Percentiles rank a stretch among this genome's conserved stretches.
Conservation (phyloP, 805 yeast species). For the Candida broadrunensis region DNA sequence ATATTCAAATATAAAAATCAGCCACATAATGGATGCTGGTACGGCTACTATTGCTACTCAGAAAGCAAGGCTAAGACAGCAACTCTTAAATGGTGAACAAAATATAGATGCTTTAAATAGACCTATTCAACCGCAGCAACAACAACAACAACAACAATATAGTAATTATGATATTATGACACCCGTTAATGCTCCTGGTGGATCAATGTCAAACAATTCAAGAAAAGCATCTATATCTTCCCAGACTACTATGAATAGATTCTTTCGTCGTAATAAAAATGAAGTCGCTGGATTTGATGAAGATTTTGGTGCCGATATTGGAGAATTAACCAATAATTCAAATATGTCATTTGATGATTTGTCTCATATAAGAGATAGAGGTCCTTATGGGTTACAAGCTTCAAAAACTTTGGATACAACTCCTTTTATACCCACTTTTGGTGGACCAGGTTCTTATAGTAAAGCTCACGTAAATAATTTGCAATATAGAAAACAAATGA, state of each 20-base stretch:
- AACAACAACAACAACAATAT: constrained; percentile 7
- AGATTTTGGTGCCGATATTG: constrained; percentile 23
- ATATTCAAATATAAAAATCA: too few relatives aligned
- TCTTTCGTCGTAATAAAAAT: constrained; percentile 40
- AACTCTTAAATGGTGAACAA: constrained; percentile 29
- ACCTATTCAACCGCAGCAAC: constrained; percentile 11
- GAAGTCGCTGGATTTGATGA: constrained; percentile 15
- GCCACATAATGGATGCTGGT: constrained; percentile 22
- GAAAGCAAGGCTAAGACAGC: constrained; percentile 29
- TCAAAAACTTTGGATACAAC: constrained; percentile 49
- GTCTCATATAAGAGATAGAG: constrained; percentile 60
- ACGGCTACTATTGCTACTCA: constrained; percentile 12
- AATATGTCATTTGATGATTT: constrained; percentile 62
- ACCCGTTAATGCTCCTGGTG: constrained; percentile 13
- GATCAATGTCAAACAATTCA: constrained; percentile 9
- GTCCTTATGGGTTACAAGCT: constrained; percentile 54
- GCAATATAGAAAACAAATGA: constrained; percentile 68
- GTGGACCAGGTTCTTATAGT: constrained; percentile 25
- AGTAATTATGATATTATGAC: constrained; percentile 26
- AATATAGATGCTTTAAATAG: constrained; percentile 19
- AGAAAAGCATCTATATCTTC: constrained; percentile 40
- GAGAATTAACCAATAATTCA: constrained; percentile 35
- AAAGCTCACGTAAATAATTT: constrained; percentile 41
- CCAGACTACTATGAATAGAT: constrained; percentile 35
- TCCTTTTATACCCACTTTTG: constrained; percentile 72